Conservation (phyloP, 2,329 filamentous ascomycete genomes). For the Aspergillus thermomutatus region DNA sequence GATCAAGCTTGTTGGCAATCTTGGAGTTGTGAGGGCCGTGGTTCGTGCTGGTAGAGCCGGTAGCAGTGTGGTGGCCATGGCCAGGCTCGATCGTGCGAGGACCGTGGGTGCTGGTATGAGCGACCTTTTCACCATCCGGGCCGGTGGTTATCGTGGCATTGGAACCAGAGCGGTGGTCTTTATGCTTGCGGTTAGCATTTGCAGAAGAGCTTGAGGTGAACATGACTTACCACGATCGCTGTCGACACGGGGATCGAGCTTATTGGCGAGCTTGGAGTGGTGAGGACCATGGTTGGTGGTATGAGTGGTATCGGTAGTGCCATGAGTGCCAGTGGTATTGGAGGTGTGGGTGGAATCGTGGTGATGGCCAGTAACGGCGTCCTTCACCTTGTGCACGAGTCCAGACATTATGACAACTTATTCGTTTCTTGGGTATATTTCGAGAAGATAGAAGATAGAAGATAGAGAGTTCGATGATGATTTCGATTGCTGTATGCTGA, state of each 20-base stretch:
- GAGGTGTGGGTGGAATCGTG: slow-evolving; percentile 14
- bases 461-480: neutral
- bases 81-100: neutral
- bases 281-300: slow-evolving; percentile 14
- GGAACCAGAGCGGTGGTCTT: slow-evolving; percentile 5
- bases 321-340: neutral
- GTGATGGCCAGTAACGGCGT: slow-evolving; percentile 32
- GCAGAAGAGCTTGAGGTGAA: neutral
- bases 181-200: neutral
- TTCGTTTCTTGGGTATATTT: neutral
- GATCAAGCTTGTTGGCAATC: slow-evolving; percentile 18
- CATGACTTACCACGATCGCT: slow-evolving; percentile 12
- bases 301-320: neutral
- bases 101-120: neutral
- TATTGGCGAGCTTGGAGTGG: slow-evolving; percentile 15
- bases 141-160: neutral
- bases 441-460: neutral
- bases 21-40: slow-evolving; percentile 27
- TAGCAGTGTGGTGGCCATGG: slow-evolving; percentile 2
- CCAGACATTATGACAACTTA: slow-evolving; percentile 37
- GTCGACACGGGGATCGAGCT: slow-evolving; percentile 19
- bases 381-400: slow-evolving; percentile 46
- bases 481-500: neutral
- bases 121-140: neutral
- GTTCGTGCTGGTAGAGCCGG: slow-evolving; percentile 1